Percentiles rank a stretch among this genome's conserved stretches.
These are phyloP conservation scores for Laetiporus sulphureus DNA, from an alignment of 1,284 basidiomycete species.

Conservation along the genomic window DNA sequence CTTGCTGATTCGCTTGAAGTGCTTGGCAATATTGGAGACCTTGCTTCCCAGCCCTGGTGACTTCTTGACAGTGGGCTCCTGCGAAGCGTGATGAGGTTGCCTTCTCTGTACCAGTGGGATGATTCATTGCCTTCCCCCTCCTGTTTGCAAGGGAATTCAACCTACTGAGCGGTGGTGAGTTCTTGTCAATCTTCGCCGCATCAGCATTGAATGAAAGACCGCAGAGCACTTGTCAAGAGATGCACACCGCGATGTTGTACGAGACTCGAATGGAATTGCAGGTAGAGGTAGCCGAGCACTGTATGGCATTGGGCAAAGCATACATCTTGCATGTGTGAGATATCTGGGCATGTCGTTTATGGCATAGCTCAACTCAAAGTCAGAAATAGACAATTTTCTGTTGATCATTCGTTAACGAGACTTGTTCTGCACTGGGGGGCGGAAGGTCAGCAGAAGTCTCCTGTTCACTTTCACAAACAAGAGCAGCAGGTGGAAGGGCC, in stretches of 20 bases:
- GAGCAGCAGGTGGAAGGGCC: slow-evolving; percentile 49
- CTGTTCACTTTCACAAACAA: slow-evolving; percentile 67
- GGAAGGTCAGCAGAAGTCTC: slow-evolving; percentile 41
- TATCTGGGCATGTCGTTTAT: slow-evolving; percentile 75
- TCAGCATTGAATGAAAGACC: slow-evolving; percentile 26
- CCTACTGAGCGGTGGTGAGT: slow-evolving; percentile 33
- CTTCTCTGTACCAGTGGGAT: too few relatives aligned
- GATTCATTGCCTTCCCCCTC: slow-evolving; percentile 36
- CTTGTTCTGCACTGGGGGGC: slow-evolving; percentile 39
- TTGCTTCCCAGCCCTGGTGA: slow-evolving; percentile 46
- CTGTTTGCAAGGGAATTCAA: slow-evolving; percentile 22
- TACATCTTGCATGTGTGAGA: slow-evolving; percentile 42
- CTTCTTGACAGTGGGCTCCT: slow-evolving; percentile 49
- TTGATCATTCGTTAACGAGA: slow-evolving; percentile 37
- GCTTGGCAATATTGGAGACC: slow-evolving; percentile 70
- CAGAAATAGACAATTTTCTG: slow-evolving; percentile 64
- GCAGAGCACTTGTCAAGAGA: slow-evolving; percentile 65
- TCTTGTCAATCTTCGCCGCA: slow-evolving; percentile 33
- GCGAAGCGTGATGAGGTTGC: too few relatives aligned
- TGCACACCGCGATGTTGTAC: slow-evolving; percentile 51
- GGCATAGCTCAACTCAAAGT: slow-evolving; percentile 85
- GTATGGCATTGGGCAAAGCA: slow-evolving; percentile 26
- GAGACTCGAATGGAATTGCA: slow-evolving; percentile 44
- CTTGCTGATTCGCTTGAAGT: slow-evolving; percentile 67
- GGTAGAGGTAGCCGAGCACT: slow-evolving; percentile 49